Percentiles rank a stretch among this genome's conserved stretches.
Evolutionary conservation across 73 alveolate genomes (phyloP).

Genomic region (Paramecium tetraurelia): DNA sequence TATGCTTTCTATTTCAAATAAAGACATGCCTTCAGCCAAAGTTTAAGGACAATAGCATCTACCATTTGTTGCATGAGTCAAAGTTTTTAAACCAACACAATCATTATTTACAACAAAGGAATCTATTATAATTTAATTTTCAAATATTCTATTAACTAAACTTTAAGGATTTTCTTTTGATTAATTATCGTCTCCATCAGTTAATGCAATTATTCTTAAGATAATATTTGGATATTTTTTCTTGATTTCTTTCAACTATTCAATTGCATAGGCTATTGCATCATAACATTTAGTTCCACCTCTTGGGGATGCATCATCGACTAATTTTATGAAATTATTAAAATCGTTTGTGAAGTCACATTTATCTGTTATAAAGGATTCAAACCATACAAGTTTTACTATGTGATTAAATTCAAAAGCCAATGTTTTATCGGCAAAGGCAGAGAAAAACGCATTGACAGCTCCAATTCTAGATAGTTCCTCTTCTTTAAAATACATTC

Average conservation of each 20-base stretch:
- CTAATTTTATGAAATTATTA: constrained; percentile 27
- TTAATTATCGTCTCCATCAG: constrained; percentile 68
- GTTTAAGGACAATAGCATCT: constrained; percentile 54
- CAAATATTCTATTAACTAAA: not conserved
- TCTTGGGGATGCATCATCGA: constrained; percentile 38
- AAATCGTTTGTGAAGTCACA: constrained; percentile 60
- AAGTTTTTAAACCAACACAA: constrained; percentile 53
- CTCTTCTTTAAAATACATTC: not conserved
- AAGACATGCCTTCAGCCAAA: constrained; percentile 51
- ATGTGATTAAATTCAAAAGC: constrained; percentile 59
- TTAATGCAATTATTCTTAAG: constrained; percentile 57
- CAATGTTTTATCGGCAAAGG: constrained; percentile 63
- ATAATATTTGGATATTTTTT: constrained; percentile 60
- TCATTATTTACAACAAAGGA: constrained; percentile 58
- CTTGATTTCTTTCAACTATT: constrained; percentile 1
- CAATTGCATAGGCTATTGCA: constrained; percentile 58
- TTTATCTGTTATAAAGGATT: constrained; percentile 17
- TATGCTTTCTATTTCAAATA: constrained; percentile 60
- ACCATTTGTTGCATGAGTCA: constrained; percentile 63
- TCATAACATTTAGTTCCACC: constrained; percentile 60
- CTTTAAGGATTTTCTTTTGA: constrained; percentile 37
- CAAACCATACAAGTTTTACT: constrained; percentile 39
- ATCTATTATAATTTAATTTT: constrained; percentile 51
- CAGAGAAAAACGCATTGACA: constrained; percentile 58
- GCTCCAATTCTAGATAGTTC: constrained; percentile 63